Percentiles rank a stretch among this genome's conserved stretches.
phyloP scores from a whole-genome alignment of 208 protist species.

The Crithidia thermophila region DNA sequence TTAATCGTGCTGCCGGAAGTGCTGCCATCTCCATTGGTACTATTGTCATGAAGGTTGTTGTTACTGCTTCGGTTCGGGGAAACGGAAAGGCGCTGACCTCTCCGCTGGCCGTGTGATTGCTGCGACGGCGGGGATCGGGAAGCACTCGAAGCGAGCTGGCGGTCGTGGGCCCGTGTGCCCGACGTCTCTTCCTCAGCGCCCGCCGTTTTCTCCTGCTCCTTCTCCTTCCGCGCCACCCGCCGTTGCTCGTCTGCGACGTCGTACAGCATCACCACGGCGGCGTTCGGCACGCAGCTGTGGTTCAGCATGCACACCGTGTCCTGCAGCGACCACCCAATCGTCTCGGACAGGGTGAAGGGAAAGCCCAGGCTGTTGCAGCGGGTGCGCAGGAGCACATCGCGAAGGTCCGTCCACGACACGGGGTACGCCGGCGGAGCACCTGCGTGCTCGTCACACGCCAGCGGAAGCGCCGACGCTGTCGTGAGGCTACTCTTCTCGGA shows the following conservation, averaged over 20 bases:
- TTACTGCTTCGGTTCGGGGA: background rate
- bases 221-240: conserved; percentile 19
- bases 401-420: conserved; percentile 54
- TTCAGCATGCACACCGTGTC: conserved; percentile 80
- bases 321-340: conserved; percentile 77
- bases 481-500: background rate
- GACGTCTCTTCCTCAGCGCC: background rate
- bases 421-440: conserved; percentile 44
- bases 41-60: no score
- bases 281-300: conserved; percentile 82
- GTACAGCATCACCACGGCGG: conserved; percentile 58
- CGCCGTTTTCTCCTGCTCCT: background rate
- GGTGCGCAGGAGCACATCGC: conserved; percentile 60
- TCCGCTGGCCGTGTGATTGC: background rate
- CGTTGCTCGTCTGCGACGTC: conserved; percentile 24
- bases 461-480: conserved; percentile 13
- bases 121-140: background rate
- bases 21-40: no score
- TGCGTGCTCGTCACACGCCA: no score
- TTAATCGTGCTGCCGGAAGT: background rate
- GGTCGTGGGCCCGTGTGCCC: no score
- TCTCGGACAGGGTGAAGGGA: conserved; percentile 65
- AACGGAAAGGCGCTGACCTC: background rate
- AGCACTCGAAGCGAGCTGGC: no score
- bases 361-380: conserved; percentile 85